Percentiles rank a stretch among this genome's conserved stretches.
These are phyloP conservation scores for Chrysoporthe austroafricana DNA, from an alignment of 2,329 filamentous ascomycete genomes.

Conservation along the genomic window DNA sequence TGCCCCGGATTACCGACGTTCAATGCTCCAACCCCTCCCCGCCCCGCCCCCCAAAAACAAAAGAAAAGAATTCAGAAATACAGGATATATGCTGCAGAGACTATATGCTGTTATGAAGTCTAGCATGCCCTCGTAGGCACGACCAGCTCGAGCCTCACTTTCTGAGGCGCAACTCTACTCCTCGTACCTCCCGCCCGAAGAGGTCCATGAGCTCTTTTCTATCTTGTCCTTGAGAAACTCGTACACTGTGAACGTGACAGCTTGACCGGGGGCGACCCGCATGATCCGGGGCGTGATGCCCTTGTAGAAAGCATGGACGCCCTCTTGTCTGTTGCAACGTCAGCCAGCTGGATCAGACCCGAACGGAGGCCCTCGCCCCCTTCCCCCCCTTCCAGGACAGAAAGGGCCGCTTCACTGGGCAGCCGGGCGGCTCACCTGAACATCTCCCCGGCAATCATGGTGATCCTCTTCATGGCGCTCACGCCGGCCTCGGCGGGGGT, in stretches of 20 bases:
- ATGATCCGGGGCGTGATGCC: conserved; percentile 97
- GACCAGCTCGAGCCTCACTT: not conserved
- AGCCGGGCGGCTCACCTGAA: conserved; percentile 64
- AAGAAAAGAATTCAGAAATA: too few species aligned
- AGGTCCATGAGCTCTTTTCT: conserved; percentile 65
- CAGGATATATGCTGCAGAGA: not conserved
- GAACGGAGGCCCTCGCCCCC: not conserved
- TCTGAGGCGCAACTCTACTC: conserved; percentile 53
- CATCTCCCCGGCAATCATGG: conserved; percentile 79
- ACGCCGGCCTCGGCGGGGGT: conserved; percentile 81
- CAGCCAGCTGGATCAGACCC: not conserved
- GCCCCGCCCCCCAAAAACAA: too few species aligned
- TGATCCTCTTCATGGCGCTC: conserved; percentile 78
- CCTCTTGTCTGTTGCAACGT: conserved; percentile 71
- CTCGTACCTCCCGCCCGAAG: conserved; percentile 68
- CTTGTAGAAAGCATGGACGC: conserved; percentile 95
- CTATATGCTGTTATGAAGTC: conserved; percentile 10
- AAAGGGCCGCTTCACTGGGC: not conserved
- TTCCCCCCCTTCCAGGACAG: too few species aligned
- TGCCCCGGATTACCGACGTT: not conserved
- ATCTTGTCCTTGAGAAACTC: conserved; percentile 75
- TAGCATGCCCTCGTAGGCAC: not conserved
- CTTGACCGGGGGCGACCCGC: conserved; percentile 95
- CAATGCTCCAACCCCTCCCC: too few species aligned
- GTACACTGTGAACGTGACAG: conserved; percentile 76